These are phyloP conservation scores for Nemania serpens DNA, from an alignment of 2,329 filamentous ascomycete species.

Conservation along the genomic window DNA sequence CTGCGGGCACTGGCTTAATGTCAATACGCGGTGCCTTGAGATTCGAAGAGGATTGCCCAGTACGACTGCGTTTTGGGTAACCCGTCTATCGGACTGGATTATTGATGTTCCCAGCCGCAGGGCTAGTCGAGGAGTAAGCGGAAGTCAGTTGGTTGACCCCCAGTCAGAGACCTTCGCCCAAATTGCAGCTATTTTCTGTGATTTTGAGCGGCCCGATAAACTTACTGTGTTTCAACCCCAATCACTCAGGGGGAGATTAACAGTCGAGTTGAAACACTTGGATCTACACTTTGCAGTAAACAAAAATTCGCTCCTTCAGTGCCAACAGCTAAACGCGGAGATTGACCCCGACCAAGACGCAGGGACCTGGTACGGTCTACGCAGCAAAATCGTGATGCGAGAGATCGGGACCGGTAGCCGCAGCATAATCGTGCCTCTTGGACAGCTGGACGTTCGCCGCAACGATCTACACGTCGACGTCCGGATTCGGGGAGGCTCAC, in stretches of 20 bases:
- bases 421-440: slow-evolving; percentile 61
- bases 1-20: slow-evolving; percentile 66
- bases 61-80: slow-evolving; percentile 42
- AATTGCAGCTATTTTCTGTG: slow-evolving; percentile 51
- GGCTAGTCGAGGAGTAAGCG: slow-evolving; percentile 29
- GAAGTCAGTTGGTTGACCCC: slow-evolving; percentile 53
- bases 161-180: slow-evolving; percentile 46
- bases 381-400: slow-evolving; percentile 61
- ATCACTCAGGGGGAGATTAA: slow-evolving; percentile 42
- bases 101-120: slow-evolving; percentile 38
- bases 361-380: slow-evolving; percentile 63
- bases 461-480: slow-evolving; percentile 32
- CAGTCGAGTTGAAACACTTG: slow-evolving; percentile 56
- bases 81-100: slow-evolving; percentile 41
- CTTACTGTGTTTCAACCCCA: slow-evolving; percentile 57
- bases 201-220: slow-evolving; percentile 52
- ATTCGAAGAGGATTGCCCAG: slow-evolving; percentile 47
- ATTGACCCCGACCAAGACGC: slow-evolving; percentile 63
- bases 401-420: slow-evolving; percentile 48
- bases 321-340: slow-evolving; percentile 53
- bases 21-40: slow-evolving; percentile 50
- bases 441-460: slow-evolving; percentile 39
- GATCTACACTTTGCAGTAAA: slow-evolving; percentile 61
- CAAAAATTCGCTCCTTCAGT: slow-evolving; percentile 47
- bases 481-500: background rate